Evolutionary conservation across 2,329 filamentous ascomycete genomes (phyloP), one percentile per base, ranked within the genome.

Genomic region (Cordyceps farinosa): DNA sequence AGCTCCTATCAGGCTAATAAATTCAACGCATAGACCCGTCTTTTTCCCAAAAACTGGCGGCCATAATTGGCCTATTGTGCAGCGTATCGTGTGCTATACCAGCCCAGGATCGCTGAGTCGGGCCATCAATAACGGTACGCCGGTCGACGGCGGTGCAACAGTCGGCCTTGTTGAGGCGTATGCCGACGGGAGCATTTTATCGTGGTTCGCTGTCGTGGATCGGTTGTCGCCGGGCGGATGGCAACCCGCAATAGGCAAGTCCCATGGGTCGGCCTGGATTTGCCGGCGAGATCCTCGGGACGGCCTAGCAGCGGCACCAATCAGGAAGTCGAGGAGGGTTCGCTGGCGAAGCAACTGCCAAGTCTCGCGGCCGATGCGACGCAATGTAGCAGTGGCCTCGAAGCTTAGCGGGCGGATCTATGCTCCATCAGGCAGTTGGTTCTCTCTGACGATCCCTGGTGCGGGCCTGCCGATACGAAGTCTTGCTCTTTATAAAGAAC

Each of bases 401-500:
- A 61, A 47, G 30, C 48, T 51, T 47, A 52, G 50, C 29, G 48
- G 22, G 59, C 22, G 32, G 42, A 61, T 40, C 59, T 52, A 45
- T 61, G 48, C 59, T 61, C 1, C 9, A 54, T 61, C 59, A 22
- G 59, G 59, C 59, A 61, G 59, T 61, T 54, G 50, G 59, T 48
- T 61, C 40, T 61, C 22, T 22, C 22, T 11, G 40, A 17, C 10
- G 48, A 52, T 30, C 57, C 22, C 3, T 42, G 9, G 22, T 42
- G 27, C 36, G 10, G 48, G 17, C 22, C 6, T 13, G 27, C 27
- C 10, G 22, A 40, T 9, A 32, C 29, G n/a, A 47, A 15, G 10
- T 4, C 9, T 30, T 6, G 7, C 38, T 13, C 8, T 2, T 13
- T 44, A 55, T 42, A 30, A 44, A 42, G 27, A 34, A 3, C 3